Percentiles rank a stretch among this genome's conserved stretches.
These are phyloP conservation scores for Rhodotorula kratochvilovae DNA, from an alignment of 768 basidiomycete species.

Conservation along the genomic window DNA sequence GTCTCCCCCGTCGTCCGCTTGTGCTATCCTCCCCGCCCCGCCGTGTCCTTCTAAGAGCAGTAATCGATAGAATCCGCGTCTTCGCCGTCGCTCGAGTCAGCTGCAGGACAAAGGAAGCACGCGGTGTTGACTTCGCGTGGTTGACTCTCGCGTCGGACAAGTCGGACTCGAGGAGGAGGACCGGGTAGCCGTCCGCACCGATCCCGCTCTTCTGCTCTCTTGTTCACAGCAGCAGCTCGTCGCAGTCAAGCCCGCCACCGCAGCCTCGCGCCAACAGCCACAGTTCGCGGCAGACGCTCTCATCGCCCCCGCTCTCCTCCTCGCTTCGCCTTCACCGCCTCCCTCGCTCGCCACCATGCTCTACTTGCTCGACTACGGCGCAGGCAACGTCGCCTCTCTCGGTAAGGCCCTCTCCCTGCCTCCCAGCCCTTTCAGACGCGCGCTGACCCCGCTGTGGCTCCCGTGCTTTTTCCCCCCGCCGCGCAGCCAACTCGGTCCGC, in stretches of 20 bases:
- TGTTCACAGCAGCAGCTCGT: too few relatives aligned
- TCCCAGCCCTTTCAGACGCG: not conserved
- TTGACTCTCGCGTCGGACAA: too few relatives aligned
- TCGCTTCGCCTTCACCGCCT: not conserved
- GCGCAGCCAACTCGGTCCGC: constrained; percentile 40
- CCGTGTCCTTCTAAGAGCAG: not conserved
- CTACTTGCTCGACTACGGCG: constrained; percentile 38
- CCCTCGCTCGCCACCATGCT: constrained; percentile 14
- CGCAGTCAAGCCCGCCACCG: not conserved
- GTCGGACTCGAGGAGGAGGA: not conserved
- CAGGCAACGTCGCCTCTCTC: constrained; percentile 37
- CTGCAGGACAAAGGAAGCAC: too few relatives aligned
- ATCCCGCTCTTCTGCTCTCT: too few relatives aligned
- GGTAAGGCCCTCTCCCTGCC: constrained; percentile 5
- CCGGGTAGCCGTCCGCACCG: too few relatives aligned
- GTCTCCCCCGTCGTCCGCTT: not conserved
- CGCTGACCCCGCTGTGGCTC: not conserved
- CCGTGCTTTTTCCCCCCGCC: not conserved
- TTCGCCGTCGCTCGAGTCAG: not conserved
- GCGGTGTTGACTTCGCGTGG: too few relatives aligned
- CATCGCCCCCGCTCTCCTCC: too few relatives aligned
- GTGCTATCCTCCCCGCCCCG: too few relatives aligned
- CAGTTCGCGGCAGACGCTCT: too few relatives aligned
- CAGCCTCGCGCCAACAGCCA: too few relatives aligned
- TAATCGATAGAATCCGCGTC: not conserved